phyloP scores from a whole-genome alignment of 306 rosid genomes.

The Cicer pinnatifidum region DNA sequence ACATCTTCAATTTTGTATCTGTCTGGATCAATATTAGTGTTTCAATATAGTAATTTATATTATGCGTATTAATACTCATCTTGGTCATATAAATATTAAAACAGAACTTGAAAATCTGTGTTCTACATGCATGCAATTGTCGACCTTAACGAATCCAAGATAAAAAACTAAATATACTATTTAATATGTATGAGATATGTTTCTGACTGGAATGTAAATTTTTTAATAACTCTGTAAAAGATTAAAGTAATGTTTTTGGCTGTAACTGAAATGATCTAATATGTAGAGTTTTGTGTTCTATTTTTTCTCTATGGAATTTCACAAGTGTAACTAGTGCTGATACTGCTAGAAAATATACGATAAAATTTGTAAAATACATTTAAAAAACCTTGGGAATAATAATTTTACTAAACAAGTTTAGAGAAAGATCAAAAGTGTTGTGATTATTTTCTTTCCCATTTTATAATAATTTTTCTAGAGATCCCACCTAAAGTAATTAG shows the following conservation, averaged over 20 bases:
- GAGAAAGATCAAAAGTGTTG: constrained; percentile 28
- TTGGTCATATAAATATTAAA: constrained; percentile 33
- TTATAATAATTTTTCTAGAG: constrained; percentile 18
- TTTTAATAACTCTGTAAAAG: constrained; percentile 4
- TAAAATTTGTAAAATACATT: background rate
- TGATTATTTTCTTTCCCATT: constrained; percentile 32
- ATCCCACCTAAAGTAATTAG: constrained; percentile 31
- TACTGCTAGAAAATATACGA: constrained; percentile 20
- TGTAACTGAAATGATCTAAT: constrained; percentile 2
- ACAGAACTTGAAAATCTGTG: background rate
- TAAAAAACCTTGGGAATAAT: background rate
- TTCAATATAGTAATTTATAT: constrained; percentile 26
- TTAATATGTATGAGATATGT: constrained; percentile 1
- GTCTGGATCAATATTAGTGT: constrained; percentile 10
- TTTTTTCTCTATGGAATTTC: constrained; percentile 15
- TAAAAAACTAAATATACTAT: constrained; percentile 1
- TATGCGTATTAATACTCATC: constrained; percentile 37
- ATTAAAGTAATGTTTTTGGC: constrained; percentile 27
- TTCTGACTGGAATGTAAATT: background rate
- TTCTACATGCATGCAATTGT: constrained; percentile 29
- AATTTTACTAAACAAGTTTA: constrained; percentile 29
- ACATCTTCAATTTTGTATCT: constrained; percentile 34
- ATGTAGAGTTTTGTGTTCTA: constrained; percentile 6
- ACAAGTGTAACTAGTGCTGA: constrained; percentile 24
- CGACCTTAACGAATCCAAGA: background rate